phyloP scores from a whole-genome alignment of 1,284 basidiomycete species.

The Cryptococcus sp. region DNA sequence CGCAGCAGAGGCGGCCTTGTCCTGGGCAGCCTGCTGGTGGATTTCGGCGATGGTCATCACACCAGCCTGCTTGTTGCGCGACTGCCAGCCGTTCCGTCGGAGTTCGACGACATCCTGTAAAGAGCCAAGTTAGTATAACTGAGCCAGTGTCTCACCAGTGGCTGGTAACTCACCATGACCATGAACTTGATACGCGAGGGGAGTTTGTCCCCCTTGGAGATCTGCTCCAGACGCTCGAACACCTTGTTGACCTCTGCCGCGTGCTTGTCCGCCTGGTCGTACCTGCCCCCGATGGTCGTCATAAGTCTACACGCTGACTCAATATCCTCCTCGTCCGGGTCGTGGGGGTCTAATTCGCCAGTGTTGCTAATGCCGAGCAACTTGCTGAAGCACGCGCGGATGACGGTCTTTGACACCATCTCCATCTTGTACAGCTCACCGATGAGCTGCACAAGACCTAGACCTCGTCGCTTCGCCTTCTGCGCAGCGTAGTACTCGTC shows the following conservation, averaged over 20 bases:
- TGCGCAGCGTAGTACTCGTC: conserved; percentile 96
- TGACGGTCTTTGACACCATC: conserved; percentile 91
- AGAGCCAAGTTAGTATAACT: background rate
- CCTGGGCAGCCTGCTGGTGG: conserved; percentile 72
- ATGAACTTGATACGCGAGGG: conserved; percentile 90
- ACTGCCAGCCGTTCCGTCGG: conserved; percentile 75
- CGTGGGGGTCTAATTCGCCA: conserved; percentile 64
- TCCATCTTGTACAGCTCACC: conserved; percentile 96
- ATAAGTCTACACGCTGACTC: conserved; percentile 92
- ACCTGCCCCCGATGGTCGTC: conserved; percentile 76
- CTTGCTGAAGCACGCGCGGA: conserved; percentile 95
- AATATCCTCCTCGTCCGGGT: conserved; percentile 96
- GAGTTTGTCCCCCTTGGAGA: conserved; percentile 69
- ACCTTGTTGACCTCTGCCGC: conserved; percentile 81
- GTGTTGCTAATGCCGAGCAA: conserved; percentile 58
- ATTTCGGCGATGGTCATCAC: conserved; percentile 86
- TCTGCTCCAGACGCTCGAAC: conserved; percentile 82
- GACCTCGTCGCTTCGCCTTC: conserved; percentile 94
- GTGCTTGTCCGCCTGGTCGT: conserved; percentile 59
- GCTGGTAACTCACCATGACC: conserved; percentile 67
- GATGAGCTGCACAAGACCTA: conserved; percentile 96
- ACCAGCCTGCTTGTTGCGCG: conserved; percentile 69
- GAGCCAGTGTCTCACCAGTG: too few species aligned
- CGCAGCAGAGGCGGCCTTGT: conserved; percentile 63
- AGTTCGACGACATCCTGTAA: conserved; percentile 84